Evolutionary conservation across 129 eudicot species (phyloP).

Genomic region (Ambrosia artemisiifolia): DNA sequence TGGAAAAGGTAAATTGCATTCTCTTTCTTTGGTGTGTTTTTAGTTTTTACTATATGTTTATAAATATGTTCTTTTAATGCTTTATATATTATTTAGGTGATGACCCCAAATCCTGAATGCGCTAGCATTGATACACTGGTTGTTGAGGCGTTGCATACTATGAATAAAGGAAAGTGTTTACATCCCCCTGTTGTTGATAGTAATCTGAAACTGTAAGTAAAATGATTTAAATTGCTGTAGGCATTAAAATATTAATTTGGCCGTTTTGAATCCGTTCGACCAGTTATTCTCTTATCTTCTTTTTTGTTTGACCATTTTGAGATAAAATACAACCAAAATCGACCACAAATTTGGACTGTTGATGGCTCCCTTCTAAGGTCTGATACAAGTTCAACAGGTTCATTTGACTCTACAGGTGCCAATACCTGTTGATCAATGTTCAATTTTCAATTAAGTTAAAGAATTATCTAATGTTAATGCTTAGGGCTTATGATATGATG

Average conservation of each 20-base stretch:
- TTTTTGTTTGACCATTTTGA: not conserved
- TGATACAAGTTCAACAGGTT: conserved; percentile 54
- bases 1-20: conserved; percentile 65
- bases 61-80: not conserved
- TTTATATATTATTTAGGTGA: conserved; percentile 51
- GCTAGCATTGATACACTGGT: conserved; percentile 80
- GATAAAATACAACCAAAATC: not conserved
- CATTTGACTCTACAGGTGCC: conserved; percentile 84
- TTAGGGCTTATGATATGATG: too few relatives aligned
- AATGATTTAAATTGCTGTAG: not conserved
- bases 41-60: not conserved
- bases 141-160: conserved; percentile 92
- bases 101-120: conserved; percentile 98
- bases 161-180: conserved; percentile 87
- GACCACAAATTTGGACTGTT: conserved; percentile 67
- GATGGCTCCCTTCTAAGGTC: not conserved
- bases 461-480: not conserved
- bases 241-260: not conserved
- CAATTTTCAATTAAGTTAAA: not conserved
- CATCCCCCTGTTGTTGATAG: conserved; percentile 78
- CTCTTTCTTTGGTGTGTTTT: not conserved
- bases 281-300: not conserved
- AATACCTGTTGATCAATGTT: conserved; percentile 46
- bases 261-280: not conserved
- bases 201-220: not conserved